These are phyloP conservation scores for Cucurbita argyrosperma DNA, from an alignment of 306 rosid genomes.

Conservation along the genomic window DNA sequence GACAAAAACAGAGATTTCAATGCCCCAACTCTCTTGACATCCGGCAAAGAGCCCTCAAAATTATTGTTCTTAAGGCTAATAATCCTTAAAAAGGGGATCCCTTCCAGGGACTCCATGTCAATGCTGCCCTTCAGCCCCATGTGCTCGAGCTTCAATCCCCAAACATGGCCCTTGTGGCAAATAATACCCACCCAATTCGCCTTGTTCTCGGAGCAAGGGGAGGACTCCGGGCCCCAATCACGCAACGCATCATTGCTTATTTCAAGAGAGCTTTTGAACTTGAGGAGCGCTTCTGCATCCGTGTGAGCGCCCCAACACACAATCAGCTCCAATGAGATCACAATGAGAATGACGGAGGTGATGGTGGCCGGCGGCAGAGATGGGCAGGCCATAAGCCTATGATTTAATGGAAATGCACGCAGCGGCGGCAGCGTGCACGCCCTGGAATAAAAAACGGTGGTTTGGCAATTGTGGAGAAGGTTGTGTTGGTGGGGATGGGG, in stretches of 20 bases:
- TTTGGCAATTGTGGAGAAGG: not conserved
- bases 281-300: conserved; percentile 31
- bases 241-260: conserved; percentile 5
- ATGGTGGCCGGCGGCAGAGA: not conserved
- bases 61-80: conserved; percentile 47
- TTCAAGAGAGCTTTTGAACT: conserved; percentile 35
- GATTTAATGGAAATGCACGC: not conserved
- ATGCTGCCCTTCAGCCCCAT: conserved; percentile 50
- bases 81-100: conserved; percentile 30
- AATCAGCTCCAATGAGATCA: not conserved
- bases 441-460: not conserved
- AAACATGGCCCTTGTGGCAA: conserved; percentile 29
- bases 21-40: conserved; percentile 15
- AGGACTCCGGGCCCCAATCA: conserved; percentile 23
- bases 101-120: conserved; percentile 25
- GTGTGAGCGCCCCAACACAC: conserved; percentile 2
- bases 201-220: conserved; percentile 24
- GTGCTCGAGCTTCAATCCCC: conserved; percentile 52
- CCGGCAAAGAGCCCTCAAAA: conserved; percentile 38
- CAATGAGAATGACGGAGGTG: not conserved
- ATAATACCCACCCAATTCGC: conserved; percentile 44
- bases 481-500: not conserved
- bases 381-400: not conserved
- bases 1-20: conserved; percentile 49
- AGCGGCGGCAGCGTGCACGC: not conserved